These are phyloP conservation scores for Starmerella gropengiesseri DNA, from an alignment of 805 yeast genomes.

Conservation along the genomic window DNA sequence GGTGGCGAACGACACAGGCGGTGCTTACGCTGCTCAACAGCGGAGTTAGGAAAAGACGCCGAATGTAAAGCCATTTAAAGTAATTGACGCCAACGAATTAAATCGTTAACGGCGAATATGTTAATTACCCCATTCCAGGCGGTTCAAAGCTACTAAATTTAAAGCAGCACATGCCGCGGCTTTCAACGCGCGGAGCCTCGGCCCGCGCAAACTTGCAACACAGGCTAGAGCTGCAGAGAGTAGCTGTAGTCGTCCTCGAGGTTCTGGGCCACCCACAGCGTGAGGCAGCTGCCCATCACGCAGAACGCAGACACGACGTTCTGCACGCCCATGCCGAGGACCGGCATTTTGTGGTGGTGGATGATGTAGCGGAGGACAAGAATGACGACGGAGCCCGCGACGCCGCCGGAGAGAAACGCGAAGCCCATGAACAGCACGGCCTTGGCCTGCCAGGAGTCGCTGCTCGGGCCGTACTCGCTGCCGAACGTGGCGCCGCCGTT, in stretches of 20 bases:
- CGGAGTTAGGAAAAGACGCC: too few relatives aligned
- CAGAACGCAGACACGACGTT: conserved; percentile 71
- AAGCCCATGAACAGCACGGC: conserved; percentile 85
- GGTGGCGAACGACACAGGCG: too few relatives aligned
- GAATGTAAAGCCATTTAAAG: too few relatives aligned
- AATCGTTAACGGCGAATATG: too few relatives aligned
- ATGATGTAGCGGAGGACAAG: conserved; percentile 73
- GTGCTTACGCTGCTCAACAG: too few relatives aligned
- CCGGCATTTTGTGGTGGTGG: conserved; percentile 63
- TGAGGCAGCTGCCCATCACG: conserved; percentile 78
- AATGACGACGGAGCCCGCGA: conserved; percentile 85
- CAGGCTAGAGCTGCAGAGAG: conserved; percentile 67
- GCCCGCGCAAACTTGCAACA: too few relatives aligned
- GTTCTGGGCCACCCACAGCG: conserved; percentile 89
- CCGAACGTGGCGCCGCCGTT: conserved; percentile 34
- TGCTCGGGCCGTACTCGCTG: conserved; percentile 28
- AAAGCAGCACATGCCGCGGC: too few relatives aligned
- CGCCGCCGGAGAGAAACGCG: conserved; percentile 83
- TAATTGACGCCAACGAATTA: too few relatives aligned
- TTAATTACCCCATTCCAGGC: too few relatives aligned
- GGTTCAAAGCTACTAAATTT: too few relatives aligned
- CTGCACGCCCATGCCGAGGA: conserved; percentile 86
- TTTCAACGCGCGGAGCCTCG: too few relatives aligned
- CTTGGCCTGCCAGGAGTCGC: conserved; percentile 86
- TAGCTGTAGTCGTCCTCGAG: conserved; percentile 94